A percentile compares a stretch with the other conserved stretches of the same genome.
phyloP scores from a whole-genome alignment of 1,139 yeast species.

The Kodamaea suecica region DNA sequence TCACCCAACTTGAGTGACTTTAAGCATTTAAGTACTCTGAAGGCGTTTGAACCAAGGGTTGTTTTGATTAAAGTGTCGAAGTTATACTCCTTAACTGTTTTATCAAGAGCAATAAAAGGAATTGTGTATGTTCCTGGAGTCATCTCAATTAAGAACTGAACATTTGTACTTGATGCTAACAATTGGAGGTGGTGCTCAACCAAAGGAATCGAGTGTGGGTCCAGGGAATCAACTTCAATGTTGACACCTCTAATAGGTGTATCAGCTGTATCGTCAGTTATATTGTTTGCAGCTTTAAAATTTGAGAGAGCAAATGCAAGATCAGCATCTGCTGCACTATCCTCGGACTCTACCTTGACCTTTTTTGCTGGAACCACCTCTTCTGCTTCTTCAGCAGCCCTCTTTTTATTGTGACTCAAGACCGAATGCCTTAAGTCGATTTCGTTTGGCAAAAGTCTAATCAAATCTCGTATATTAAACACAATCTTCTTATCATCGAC shows the following conservation, averaged over 20 bases:
- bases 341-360: slow-evolving; percentile 37
- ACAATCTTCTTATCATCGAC: slow-evolving; percentile 41
- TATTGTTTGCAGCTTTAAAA: slow-evolving; percentile 1
- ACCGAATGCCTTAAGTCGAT: slow-evolving; percentile 52
- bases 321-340: slow-evolving; percentile 8
- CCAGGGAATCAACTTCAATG: slow-evolving; percentile 24
- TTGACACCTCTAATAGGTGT: slow-evolving; percentile 2
- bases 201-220: slow-evolving; percentile 19
- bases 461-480: slow-evolving; percentile 54
- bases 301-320: slow-evolving; percentile 1
- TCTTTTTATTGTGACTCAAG: slow-evolving; percentile 31
- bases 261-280: slow-evolving; percentile 1
- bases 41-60: slow-evolving; percentile 56
- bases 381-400: slow-evolving; percentile 23
- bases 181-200: slow-evolving; percentile 50
- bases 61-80: slow-evolving; percentile 61
- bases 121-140: slow-evolving; percentile 43
- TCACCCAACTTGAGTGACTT: slow-evolving; percentile 69
- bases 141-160: slow-evolving; percentile 26
- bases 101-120: slow-evolving; percentile 42
- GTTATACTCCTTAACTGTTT: slow-evolving; percentile 49
- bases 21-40: slow-evolving; percentile 65
- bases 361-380: slow-evolving; percentile 29
- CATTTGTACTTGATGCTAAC: slow-evolving; percentile 31
- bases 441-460: slow-evolving; percentile 41